Percentiles rank a stretch among this genome's conserved stretches.
Evolutionary conservation across 441 rosid species (phyloP).

Genomic region (Gossypium lobatum): DNA sequence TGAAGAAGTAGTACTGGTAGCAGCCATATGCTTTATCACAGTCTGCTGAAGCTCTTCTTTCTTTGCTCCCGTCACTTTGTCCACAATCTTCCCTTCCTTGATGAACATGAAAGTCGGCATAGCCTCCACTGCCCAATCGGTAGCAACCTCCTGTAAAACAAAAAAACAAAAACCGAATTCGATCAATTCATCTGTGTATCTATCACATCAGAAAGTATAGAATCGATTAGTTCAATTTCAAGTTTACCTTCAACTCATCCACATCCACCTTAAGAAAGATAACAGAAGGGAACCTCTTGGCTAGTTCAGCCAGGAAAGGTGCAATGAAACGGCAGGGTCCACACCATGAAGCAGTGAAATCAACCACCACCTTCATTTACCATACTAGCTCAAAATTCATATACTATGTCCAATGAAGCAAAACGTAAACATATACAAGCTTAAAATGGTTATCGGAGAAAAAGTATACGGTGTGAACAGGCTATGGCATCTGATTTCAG

Average conservation of each 20-base stretch:
- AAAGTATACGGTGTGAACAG: not conserved
- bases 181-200: not conserved
- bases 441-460: not conserved
- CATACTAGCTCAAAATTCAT: not conserved
- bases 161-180: not conserved
- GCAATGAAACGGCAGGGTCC: slow-evolving; percentile 86
- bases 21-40: slow-evolving; percentile 52
- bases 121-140: slow-evolving; percentile 80
- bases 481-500: not conserved
- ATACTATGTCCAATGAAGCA: not conserved
- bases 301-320: slow-evolving; percentile 69
- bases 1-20: slow-evolving; percentile 22
- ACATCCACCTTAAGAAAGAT: slow-evolving; percentile 82
- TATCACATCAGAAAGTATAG: not conserved
- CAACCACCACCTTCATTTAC: slow-evolving; percentile 55
- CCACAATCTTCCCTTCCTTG: slow-evolving; percentile 71
- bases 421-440: not conserved
- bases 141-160: slow-evolving; percentile 56
- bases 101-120: slow-evolving; percentile 89
- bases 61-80: slow-evolving; percentile 78
- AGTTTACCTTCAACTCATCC: slow-evolving; percentile 65
- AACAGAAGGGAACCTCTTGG: slow-evolving; percentile 58
- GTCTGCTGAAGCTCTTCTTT: slow-evolving; percentile 66
- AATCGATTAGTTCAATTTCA: not conserved
- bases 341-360: slow-evolving; percentile 93